Percentiles rank a stretch among this genome's conserved stretches.
Evolutionary conservation across 2,329 filamentous ascomycete genomes (phyloP).

Genomic region (Aspergillus floridensis): DNA sequence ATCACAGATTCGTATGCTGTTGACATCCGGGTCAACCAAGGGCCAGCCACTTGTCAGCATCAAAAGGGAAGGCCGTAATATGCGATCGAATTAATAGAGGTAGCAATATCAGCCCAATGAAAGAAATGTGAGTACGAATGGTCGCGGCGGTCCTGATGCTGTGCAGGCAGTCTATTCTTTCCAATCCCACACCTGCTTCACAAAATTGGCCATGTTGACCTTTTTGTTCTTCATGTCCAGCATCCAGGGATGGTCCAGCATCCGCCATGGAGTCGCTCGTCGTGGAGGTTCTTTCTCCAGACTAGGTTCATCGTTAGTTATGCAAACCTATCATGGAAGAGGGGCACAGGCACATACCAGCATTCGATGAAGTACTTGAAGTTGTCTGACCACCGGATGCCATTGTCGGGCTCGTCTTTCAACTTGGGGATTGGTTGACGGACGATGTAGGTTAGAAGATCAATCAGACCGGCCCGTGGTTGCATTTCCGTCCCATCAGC

Average conservation of each 20-base stretch:
- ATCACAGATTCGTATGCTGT: constrained; percentile 27
- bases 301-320: constrained; percentile 49
- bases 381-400: constrained; percentile 91
- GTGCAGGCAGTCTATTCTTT: constrained; percentile 55
- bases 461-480: constrained; percentile 86
- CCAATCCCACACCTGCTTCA: constrained; percentile 97
- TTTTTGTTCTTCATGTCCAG: constrained; percentile 92
- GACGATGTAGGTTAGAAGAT: constrained; percentile 95
- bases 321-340: neutral
- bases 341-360: constrained; percentile 61
- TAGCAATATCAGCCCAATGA: constrained; percentile 8
- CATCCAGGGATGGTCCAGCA: constrained; percentile 99
- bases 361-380: constrained; percentile 99
- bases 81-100: constrained; percentile 20
- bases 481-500: constrained; percentile 96
- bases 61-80: constrained; percentile 23
- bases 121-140: neutral
- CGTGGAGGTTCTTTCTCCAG: constrained; percentile 88
- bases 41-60: constrained; percentile 28
- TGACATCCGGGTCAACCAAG: constrained; percentile 29
- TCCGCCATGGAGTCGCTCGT: constrained; percentile 93
- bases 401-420: constrained; percentile 87
- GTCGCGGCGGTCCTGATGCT: constrained; percentile 2
- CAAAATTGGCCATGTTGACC: constrained; percentile 94
- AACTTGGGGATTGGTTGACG: constrained; percentile 91